These are phyloP conservation scores for Leccinum uliginosum DNA, from an alignment of 768 basidiomycete species.

Conservation along the genomic window DNA sequence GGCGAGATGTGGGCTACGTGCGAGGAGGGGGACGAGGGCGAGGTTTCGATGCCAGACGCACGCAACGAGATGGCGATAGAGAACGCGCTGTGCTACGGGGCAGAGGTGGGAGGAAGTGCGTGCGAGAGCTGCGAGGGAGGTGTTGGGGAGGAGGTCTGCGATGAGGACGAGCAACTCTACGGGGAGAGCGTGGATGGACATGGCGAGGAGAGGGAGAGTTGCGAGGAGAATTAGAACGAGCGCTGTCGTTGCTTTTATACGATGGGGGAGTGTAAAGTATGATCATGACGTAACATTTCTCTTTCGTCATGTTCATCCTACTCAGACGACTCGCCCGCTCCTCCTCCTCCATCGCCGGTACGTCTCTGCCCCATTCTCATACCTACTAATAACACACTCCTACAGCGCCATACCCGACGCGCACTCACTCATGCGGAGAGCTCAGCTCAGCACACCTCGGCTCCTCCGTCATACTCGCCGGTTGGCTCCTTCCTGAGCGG, in stretches of 20 bases:
- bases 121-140: slow-evolving; percentile 47
- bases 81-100: slow-evolving; percentile 51
- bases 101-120: slow-evolving; percentile 38
- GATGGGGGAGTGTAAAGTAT: neutral
- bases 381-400: too few species aligned
- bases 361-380: too few species aligned
- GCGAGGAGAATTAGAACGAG: neutral
- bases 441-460: slow-evolving; percentile 52
- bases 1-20: slow-evolving; percentile 52
- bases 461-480: slow-evolving; percentile 62
- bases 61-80: slow-evolving; percentile 57
- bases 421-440: slow-evolving; percentile 63
- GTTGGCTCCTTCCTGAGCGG: slow-evolving; percentile 83
- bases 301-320: slow-evolving; percentile 7
- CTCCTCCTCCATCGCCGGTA: neutral
- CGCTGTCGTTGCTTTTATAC: slow-evolving; percentile 1
- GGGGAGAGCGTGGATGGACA: slow-evolving; percentile 51
- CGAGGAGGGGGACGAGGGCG: slow-evolving; percentile 51
- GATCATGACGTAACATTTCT: slow-evolving; percentile 16
- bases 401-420: slow-evolving; percentile 51
- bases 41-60: slow-evolving; percentile 44
- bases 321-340: neutral
- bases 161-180: slow-evolving; percentile 59
- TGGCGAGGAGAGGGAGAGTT: slow-evolving; percentile 12
- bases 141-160: slow-evolving; percentile 32